Evolutionary conservation across 1,139 yeast species (phyloP).

Genomic region (Pichia sp.): DNA sequence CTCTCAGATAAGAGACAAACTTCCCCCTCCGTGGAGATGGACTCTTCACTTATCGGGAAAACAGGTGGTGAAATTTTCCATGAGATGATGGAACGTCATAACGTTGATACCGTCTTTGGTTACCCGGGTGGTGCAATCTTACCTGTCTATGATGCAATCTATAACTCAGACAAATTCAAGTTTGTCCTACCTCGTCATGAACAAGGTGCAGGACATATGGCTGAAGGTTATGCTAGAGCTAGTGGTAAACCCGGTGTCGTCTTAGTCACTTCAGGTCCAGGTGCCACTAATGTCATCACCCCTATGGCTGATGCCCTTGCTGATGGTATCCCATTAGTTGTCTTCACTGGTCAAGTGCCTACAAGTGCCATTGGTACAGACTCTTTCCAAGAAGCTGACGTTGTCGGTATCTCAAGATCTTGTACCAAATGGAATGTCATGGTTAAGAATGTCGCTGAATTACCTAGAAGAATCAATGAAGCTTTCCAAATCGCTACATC

Average conservation of each 20-base stretch:
- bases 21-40: slow-evolving; percentile 36
- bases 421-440: slow-evolving; percentile 99
- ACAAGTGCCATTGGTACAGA: slow-evolving; percentile 95
- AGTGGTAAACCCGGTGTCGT: slow-evolving; percentile 98
- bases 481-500: slow-evolving; percentile 95
- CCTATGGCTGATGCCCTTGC: slow-evolving; percentile 97
- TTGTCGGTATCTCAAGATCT: slow-evolving; percentile 90
- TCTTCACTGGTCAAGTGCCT: slow-evolving; percentile 97
- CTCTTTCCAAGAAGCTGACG: slow-evolving; percentile 99
- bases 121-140: slow-evolving; percentile 98
- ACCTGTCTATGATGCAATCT: slow-evolving; percentile 96
- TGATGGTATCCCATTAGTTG: slow-evolving; percentile 96
- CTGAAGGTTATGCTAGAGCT: slow-evolving; percentile 97
- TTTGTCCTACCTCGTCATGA: slow-evolving; percentile 95
- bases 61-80: slow-evolving; percentile 98
- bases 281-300: slow-evolving; percentile 95
- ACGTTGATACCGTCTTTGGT: slow-evolving; percentile 91
- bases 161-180: slow-evolving; percentile 80
- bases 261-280: slow-evolving; percentile 96
- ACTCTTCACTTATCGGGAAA: slow-evolving; percentile 84
- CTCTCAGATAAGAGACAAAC: background rate
- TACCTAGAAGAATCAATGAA: slow-evolving; percentile 93
- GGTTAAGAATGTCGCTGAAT: slow-evolving; percentile 91
- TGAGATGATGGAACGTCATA: slow-evolving; percentile 96
- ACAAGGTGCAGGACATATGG: slow-evolving; percentile 99